Base-by-base conservation (phyloP, 768 basidiomycete genomes). In the Kwoniella europaea region DNA sequence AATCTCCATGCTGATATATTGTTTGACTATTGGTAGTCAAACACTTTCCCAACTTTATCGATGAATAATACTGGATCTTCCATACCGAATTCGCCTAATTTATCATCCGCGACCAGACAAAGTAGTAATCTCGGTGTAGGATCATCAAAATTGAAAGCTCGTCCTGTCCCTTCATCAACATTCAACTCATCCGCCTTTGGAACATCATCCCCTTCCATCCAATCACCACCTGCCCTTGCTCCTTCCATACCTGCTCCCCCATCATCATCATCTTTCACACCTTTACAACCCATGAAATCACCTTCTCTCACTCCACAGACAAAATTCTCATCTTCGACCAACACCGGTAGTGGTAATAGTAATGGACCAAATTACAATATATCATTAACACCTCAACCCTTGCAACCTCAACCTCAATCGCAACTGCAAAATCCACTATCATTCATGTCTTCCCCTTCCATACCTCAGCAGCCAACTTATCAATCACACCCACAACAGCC, bases 321-420 rank as follows among this genome's bases (percentile, higher is more conserved):
- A 44, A 58, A 20, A n/a, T 44, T 57, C 29, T 27, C 66, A 56
- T 13, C 13, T 3, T 20, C 57, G 29, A 24, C 16, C 27, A 18
- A 29, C 20, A 54, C 46, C 27, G 27, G 43, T 20, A 54, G 57
- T 35, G 16, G 42, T n/a, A 50, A 42, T 16, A 56, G 63, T 18
- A 20, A 57, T 5, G 76, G 75, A 57, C 77, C 79, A 10, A 81
- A 83, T 61, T 83, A 83, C 59, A 81, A 77, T 61, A 67, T 83
- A 3, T 78, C 77, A 13, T 61, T 83, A 6, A 43, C 78, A 4
- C 76, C 82, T 16, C 81, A 79, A 66, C 42, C 65, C 22, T 74
- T 71, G n/a, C 67, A 68, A 58, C 61, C 44, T 7, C 63, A 63
- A 46, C 22, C 46, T 12, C 58, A 64, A 43, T 16, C 68, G 9